Evolutionary conservation across 108 stramenopile species (phyloP).

Genomic region (Schizochytrium sp.): DNA sequence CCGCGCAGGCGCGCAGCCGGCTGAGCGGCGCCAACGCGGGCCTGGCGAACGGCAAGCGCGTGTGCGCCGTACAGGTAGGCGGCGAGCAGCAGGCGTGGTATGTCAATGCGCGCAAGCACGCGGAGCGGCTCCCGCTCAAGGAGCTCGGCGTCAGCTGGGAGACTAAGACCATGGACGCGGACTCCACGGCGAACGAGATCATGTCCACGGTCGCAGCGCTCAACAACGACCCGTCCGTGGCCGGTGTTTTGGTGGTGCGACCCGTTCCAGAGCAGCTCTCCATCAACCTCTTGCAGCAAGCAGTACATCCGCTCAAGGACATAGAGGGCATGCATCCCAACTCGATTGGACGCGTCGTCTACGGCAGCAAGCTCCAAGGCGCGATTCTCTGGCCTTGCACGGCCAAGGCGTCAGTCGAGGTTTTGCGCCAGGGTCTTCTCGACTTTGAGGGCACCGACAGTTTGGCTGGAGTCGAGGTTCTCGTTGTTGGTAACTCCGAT

Average conservation of each 20-base stretch:
- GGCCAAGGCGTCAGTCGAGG: background rate
- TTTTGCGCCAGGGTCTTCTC: background rate
- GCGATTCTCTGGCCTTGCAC: background rate
- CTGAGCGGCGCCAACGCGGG: background rate
- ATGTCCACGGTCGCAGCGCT: background rate
- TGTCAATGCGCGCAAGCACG: background rate
- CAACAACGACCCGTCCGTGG: background rate
- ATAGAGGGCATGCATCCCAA: background rate
- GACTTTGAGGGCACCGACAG: background rate
- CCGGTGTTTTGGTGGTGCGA: background rate
- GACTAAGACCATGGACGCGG: background rate
- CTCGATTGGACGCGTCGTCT: background rate
- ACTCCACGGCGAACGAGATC: background rate
- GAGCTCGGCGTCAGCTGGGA: conserved; percentile 5
- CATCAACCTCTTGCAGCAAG: conserved; percentile 4
- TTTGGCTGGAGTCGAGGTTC: background rate
- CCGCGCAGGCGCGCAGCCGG: background rate
- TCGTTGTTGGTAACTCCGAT: background rate
- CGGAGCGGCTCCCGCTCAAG: background rate
- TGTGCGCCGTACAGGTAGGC: background rate
- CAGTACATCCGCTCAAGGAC: conserved; percentile 2
- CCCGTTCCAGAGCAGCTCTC: background rate
- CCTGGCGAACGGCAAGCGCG: background rate
- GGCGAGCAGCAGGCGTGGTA: background rate
- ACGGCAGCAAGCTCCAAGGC: background rate